These are phyloP conservation scores for Syzygium syzygioides DNA, from an alignment of 441 rosid species.

Conservation along the genomic window DNA sequence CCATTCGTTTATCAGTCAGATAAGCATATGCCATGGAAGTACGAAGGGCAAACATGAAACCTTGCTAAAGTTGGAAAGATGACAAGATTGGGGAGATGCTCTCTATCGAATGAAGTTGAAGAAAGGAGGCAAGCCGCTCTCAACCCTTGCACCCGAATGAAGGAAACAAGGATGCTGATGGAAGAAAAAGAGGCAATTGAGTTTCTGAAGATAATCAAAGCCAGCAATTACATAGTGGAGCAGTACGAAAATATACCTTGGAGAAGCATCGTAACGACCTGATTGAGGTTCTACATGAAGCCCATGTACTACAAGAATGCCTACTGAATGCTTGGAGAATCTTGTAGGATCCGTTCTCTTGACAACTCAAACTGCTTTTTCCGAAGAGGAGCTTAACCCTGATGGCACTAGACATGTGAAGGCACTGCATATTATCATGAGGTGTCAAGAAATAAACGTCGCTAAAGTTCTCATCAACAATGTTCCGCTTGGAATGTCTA, in stretches of 20 bases:
- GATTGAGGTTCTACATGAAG: background rate
- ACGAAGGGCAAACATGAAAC: background rate
- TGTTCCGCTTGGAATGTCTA: background rate
- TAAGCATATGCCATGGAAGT: background rate
- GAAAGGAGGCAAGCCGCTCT: background rate
- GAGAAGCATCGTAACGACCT: background rate
- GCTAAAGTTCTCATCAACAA: background rate
- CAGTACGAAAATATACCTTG: background rate
- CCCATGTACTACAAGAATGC: background rate
- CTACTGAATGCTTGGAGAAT: background rate
- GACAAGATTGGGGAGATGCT: background rate
- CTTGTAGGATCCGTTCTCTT: background rate
- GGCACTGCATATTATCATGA: background rate
- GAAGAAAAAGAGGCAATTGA: no score
- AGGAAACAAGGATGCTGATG: no score
- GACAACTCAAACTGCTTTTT: background rate
- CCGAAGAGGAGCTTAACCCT: background rate
- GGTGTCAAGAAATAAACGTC: background rate
- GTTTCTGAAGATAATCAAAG: no score
- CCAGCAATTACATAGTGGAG: no score
- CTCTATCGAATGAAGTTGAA: background rate
- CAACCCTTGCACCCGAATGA: background rate
- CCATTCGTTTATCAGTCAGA: background rate
- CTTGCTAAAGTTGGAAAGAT: background rate
- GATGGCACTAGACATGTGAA: background rate